Conservation (phyloP, 106 monocot species). For the Platanthera guangdongensis region DNA sequence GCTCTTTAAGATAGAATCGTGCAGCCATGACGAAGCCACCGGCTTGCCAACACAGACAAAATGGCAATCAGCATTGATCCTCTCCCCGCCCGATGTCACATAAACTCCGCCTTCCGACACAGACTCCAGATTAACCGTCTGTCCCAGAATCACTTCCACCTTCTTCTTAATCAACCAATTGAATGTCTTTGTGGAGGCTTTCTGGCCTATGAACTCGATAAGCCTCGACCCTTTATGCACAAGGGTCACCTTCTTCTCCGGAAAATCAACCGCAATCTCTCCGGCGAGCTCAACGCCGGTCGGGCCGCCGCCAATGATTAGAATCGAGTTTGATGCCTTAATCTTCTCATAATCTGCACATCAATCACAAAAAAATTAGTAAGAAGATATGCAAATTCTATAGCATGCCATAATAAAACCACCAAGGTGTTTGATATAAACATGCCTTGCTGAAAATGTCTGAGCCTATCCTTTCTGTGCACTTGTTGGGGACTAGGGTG, state of each 20-base stretch:
- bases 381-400: too few relatives aligned
- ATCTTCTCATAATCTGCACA: conserved; percentile 20
- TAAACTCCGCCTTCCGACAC: conserved; percentile 2
- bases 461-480: conserved; percentile 19
- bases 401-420: too few relatives aligned
- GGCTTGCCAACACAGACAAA: conserved; percentile 26
- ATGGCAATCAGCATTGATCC: conserved; percentile 21
- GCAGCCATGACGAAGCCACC: conserved; percentile 27
- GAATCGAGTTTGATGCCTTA: conserved; percentile 15
- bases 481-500: conserved; percentile 2
- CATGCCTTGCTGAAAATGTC: conserved; percentile 29
- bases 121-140: conserved; percentile 14
- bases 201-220: conserved; percentile 18
- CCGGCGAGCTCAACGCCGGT: conserved; percentile 21
- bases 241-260: conserved; percentile 26
- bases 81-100: neutral
- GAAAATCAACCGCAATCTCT: conserved; percentile 25
- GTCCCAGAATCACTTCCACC: conserved; percentile 20
- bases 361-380: neutral
- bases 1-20: conserved; percentile 17
- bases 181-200: conserved; percentile 21
- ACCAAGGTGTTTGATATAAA: neutral
- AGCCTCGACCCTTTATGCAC: conserved; percentile 23
- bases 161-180: conserved; percentile 20
- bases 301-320: conserved; percentile 27